A percentile compares a stretch with the other conserved stretches of the same genome.
Evolutionary conservation across 345 rosid species (phyloP).

Genomic region (Rhizophora mangle): DNA sequence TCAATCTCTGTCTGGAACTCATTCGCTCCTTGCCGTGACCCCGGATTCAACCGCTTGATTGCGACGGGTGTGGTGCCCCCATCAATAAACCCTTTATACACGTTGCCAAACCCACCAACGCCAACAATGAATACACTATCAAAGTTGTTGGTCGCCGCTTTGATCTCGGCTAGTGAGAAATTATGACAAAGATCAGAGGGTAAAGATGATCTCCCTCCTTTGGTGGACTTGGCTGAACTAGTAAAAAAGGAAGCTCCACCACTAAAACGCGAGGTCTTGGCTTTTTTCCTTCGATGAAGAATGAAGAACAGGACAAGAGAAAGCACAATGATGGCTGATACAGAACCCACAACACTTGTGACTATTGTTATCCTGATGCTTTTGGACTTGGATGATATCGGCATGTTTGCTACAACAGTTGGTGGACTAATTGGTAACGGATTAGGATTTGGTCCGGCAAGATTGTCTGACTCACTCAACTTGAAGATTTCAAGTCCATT

Average conservation of each 20-base stretch:
- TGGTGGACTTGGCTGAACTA: background rate
- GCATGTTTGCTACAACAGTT: background rate
- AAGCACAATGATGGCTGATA: background rate
- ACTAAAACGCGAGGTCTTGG: background rate
- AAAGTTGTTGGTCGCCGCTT: constrained; percentile 29
- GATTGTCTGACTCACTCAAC: background rate
- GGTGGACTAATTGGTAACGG: background rate
- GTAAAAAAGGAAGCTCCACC: constrained; percentile 6
- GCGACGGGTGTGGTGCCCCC: constrained; percentile 25
- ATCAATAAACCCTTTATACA: constrained; percentile 24
- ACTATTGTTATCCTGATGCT: background rate
- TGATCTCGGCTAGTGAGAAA: constrained; percentile 33
- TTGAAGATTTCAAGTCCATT: constrained; percentile 23
- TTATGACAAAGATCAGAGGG: constrained; percentile 28
- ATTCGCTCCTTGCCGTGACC: constrained; percentile 34
- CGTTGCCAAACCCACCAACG: constrained; percentile 38
- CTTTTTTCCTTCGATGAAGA: background rate
- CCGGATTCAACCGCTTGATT: constrained; percentile 30
- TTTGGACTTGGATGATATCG: background rate
- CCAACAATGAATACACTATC: constrained; percentile 26
- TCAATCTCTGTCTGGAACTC: constrained; percentile 1
- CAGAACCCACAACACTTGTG: background rate
- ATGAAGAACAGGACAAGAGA: background rate
- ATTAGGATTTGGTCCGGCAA: constrained; percentile 9
- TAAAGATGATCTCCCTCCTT: constrained; percentile 9